Percentiles rank a stretch among this genome's conserved stretches.
phyloP scores from a whole-genome alignment of 2,329 filamentous ascomycete genomes.

The Hortaea werneckii region DNA sequence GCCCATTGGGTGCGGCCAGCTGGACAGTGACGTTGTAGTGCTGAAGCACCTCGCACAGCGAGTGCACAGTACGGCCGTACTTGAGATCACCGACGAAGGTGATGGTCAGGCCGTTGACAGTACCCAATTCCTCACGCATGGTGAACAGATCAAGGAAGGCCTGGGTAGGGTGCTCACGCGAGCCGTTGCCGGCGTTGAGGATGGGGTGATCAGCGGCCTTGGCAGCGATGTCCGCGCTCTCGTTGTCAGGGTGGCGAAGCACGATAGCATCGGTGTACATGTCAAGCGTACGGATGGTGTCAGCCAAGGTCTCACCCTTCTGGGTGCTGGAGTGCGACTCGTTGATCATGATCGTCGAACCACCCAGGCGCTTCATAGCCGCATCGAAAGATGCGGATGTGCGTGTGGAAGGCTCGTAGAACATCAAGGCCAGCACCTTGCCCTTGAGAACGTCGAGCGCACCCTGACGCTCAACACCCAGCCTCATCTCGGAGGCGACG shows the following conservation, averaged over 20 bases:
- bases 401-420: constrained; percentile 94
- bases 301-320: constrained; percentile 89
- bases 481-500: constrained; percentile 92
- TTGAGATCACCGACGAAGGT: constrained; percentile 91
- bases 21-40: constrained; percentile 95
- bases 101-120: constrained; percentile 87
- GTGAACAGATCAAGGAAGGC: constrained; percentile 97
- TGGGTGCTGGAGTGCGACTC: constrained; percentile 79
- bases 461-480: constrained; percentile 86
- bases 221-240: constrained; percentile 68
- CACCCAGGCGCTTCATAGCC: constrained; percentile 95
- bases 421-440: constrained; percentile 79
- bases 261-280: constrained; percentile 94
- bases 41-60: constrained; percentile 81
- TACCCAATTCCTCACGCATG: constrained; percentile 93
- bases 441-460: constrained; percentile 80
- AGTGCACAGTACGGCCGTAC: constrained; percentile 92
- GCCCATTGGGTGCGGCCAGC: constrained; percentile 71
- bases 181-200: constrained; percentile 95
- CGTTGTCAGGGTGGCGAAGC: constrained; percentile 82
- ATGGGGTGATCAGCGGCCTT: constrained; percentile 85
- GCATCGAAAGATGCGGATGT: constrained; percentile 95
- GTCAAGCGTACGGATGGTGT: constrained; percentile 84
- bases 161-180: constrained; percentile 92
- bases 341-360: constrained; percentile 70